These are phyloP conservation scores for Aureobasidium sp. DNA, from an alignment of 2,329 filamentous ascomycete species.

Conservation along the genomic window DNA sequence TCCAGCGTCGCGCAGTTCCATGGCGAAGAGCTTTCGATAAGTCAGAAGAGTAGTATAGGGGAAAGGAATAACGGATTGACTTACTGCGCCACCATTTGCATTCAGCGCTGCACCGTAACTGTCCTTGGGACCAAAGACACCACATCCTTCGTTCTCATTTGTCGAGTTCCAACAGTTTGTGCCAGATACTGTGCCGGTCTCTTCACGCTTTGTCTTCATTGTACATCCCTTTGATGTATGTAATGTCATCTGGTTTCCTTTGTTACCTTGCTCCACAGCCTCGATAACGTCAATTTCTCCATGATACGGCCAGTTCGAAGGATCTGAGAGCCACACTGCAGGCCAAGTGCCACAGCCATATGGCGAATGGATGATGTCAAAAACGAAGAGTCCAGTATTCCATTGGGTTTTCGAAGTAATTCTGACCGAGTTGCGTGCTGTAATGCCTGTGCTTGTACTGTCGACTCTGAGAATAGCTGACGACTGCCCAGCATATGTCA, in stretches of 20 bases:
- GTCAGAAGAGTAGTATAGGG: background rate
- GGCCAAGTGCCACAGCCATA: constrained; percentile 72
- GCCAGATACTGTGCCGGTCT: constrained; percentile 31
- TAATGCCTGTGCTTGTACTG: constrained; percentile 28
- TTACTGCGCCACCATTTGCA: constrained; percentile 33
- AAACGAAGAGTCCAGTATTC: constrained; percentile 70
- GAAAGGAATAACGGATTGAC: constrained; percentile 25
- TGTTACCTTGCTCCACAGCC: constrained; percentile 37
- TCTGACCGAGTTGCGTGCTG: constrained; percentile 69
- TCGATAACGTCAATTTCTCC: constrained; percentile 43
- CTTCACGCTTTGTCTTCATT: constrained; percentile 38
- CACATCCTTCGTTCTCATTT: constrained; percentile 36
- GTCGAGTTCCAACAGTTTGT: constrained; percentile 31
- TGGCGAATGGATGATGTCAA: constrained; percentile 70
- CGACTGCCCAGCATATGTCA: constrained; percentile 31
- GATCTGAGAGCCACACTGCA: constrained; percentile 71
- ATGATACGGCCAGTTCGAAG: constrained; percentile 62
- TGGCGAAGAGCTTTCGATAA: constrained; percentile 49
- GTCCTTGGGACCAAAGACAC: constrained; percentile 29
- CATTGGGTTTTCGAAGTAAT: constrained; percentile 68
- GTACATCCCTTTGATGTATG: constrained; percentile 36
- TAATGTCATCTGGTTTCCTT: constrained; percentile 33
- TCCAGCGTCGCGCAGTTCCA: constrained; percentile 67
- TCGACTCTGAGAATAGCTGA: constrained; percentile 33
- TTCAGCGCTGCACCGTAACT: constrained; percentile 38